Base-by-base conservation (phyloP, 2,329 filamentous ascomycete genomes). In the Aspergillus sp. region DNA sequence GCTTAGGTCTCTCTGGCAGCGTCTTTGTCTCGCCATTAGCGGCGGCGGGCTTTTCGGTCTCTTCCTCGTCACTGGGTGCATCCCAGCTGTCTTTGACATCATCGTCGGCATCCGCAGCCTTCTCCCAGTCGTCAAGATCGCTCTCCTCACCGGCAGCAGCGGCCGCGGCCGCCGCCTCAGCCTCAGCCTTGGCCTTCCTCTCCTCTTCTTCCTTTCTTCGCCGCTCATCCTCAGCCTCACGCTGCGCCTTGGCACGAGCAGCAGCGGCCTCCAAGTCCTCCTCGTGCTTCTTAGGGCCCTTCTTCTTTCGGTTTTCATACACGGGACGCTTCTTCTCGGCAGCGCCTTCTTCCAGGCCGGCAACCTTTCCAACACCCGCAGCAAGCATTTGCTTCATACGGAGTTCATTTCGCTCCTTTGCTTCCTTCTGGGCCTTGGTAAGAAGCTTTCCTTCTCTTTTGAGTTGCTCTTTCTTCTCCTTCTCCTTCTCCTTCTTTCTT, bases 81-180 rank as follows among this genome's bases (percentile, higher is more conserved):
- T 98, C 94, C 94, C 94, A 98, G 81, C 90, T 94, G 68, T 97
- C 94, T 79, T 97, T 97, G 72, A 96, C 85, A 63, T 90, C 89
- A 63, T 90, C 89, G 28, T 91, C 87, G 11, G 86, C 87, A 52
- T 91, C 91, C 28, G 89, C 91, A 54, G 91, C 89, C 31, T 89
- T 87, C 77, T 97, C 92, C 93, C 93, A 97, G 77, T 97, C 93
- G 41, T 96, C 86, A 19, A 83, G 74, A 43, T 84, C 90, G 19
- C 71, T 74, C 7, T 86, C 87, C 69, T 87, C 87, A 59, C 86
- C 66, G 56, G 46, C 64, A 38, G 64, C 64, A 49, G 85, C 85
- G 61, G 87, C 85, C 68, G 87, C 88, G 31, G 85, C 82, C 7
- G 83, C 83, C 66, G 86, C 85, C 72, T 92, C 90, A 22, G 90